These are phyloP conservation scores for Eucalyptus pauciflora DNA, from an alignment of 345 rosid species.

Conservation along the genomic window DNA sequence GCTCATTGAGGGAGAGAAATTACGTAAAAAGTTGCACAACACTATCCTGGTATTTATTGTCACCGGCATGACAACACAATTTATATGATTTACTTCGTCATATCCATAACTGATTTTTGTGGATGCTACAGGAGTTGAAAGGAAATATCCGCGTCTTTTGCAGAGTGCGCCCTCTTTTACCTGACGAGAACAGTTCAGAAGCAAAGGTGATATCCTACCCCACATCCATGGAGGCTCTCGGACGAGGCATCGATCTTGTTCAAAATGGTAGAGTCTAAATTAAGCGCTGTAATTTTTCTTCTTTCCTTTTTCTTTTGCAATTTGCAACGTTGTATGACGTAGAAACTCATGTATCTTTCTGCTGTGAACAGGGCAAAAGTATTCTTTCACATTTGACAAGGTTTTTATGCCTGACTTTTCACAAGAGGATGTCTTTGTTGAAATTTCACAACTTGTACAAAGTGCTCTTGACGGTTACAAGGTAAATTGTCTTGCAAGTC, in stretches of 20 bases:
- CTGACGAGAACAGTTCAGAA: conserved; percentile 53
- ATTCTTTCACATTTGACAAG: conserved; percentile 77
- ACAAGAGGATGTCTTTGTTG: conserved; percentile 84
- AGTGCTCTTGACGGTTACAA: conserved; percentile 99
- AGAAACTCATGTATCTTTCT: not conserved
- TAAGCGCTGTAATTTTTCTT: not conserved
- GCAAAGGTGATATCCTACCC: conserved; percentile 59
- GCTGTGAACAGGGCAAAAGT: conserved; percentile 59
- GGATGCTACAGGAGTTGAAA: conserved; percentile 63
- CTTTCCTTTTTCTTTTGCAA: not conserved
- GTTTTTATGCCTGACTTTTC: conserved; percentile 62
- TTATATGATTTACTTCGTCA: not conserved
- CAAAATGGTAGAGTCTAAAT: conserved; percentile 49
- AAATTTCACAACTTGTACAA: conserved; percentile 95
- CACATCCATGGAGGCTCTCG: conserved; percentile 58
- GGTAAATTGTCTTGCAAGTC: conserved; percentile 27
- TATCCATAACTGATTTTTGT: not conserved
- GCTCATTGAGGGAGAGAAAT: conserved; percentile 83
- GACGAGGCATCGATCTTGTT: conserved; percentile 61
- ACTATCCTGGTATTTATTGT: conserved; percentile 65
- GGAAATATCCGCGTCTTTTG: conserved; percentile 98
- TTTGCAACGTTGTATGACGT: not conserved
- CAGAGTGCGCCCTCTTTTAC: conserved; percentile 82
- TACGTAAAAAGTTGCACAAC: conserved; percentile 90
- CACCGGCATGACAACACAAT: not conserved